phyloP scores from a whole-genome alignment of 108 stramenopile genomes.

The Parmales sp. region DNA sequence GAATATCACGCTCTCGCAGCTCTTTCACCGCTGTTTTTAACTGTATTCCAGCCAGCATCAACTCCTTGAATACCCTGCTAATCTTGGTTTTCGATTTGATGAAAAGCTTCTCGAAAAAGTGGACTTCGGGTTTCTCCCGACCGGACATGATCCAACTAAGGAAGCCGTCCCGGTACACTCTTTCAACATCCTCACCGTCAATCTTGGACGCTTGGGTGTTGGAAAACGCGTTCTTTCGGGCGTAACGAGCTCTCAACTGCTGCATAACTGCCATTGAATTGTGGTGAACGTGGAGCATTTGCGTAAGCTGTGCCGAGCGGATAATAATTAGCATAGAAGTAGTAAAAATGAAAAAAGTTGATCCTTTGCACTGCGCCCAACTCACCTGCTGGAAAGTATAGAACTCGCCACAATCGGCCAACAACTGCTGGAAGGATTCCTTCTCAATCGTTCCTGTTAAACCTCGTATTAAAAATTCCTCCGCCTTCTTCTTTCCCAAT shows the following conservation, averaged over 20 bases:
- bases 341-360: no score
- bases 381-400: not conserved
- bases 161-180: not conserved
- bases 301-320: no score
- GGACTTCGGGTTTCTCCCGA: not conserved
- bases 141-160: not conserved
- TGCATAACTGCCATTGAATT: not conserved
- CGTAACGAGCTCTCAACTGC: not conserved
- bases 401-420: not conserved
- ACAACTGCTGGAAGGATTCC: not conserved
- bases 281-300: not conserved
- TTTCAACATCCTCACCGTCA: not conserved
- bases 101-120: not conserved
- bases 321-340: no score
- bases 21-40: not conserved
- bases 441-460: not conserved
- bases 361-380: no score
- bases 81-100: not conserved
- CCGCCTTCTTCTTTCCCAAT: constrained; percentile 4
- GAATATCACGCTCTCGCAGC: not conserved
- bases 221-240: not conserved
- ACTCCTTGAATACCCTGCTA: not conserved
- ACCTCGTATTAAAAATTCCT: not conserved
- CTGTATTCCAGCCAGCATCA: no score
- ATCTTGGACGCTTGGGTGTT: no score